These are phyloP conservation scores for Rubia balearica DNA, from an alignment of 305 asterid species.

Conservation along the genomic window DNA sequence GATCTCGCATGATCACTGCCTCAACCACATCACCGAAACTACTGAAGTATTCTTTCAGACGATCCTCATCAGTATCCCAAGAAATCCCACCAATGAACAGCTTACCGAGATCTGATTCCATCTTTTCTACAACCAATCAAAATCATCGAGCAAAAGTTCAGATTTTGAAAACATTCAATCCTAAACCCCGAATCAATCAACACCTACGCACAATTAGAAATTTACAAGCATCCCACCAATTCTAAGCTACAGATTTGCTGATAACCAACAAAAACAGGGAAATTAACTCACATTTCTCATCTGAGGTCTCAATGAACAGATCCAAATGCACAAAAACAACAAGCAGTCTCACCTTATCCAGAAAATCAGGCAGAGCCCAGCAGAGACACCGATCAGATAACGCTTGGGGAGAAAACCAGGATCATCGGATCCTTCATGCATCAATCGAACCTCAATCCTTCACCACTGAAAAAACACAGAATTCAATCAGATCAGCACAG, in stretches of 20 bases:
- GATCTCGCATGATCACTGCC: slow-evolving; percentile 87
- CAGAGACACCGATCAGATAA: slow-evolving; percentile 36
- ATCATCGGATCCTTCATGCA: slow-evolving; percentile 59
- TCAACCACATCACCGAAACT: slow-evolving; percentile 72
- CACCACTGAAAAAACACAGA: slow-evolving; percentile 27
- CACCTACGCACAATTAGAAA: slow-evolving; percentile 1
- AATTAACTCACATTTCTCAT: not conserved
- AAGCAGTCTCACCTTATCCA: slow-evolving; percentile 32
- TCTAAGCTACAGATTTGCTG: not conserved
- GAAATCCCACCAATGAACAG: slow-evolving; percentile 90
- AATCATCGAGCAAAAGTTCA: not conserved
- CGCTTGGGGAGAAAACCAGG: slow-evolving; percentile 33
- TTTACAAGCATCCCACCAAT: not conserved
- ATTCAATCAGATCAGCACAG: slow-evolving; percentile 40
- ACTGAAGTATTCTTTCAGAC: slow-evolving; percentile 64
- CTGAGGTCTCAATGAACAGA: slow-evolving; percentile 21
- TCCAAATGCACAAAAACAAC: slow-evolving; percentile 25
- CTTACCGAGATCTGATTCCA: slow-evolving; percentile 75
- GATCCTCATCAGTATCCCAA: slow-evolving; percentile 87
- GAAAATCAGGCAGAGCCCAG: slow-evolving; percentile 49
- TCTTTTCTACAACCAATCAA: slow-evolving; percentile 26
- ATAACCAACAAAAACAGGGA: not conserved
- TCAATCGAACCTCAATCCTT: slow-evolving; percentile 40
- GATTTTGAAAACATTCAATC: slow-evolving; percentile 7
- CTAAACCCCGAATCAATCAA: not conserved